Percentiles rank a stretch among this genome's conserved stretches.
Evolutionary conservation across 352 stramenopile genomes (phyloP).

Genomic region (Thraustochytrium sp.): DNA sequence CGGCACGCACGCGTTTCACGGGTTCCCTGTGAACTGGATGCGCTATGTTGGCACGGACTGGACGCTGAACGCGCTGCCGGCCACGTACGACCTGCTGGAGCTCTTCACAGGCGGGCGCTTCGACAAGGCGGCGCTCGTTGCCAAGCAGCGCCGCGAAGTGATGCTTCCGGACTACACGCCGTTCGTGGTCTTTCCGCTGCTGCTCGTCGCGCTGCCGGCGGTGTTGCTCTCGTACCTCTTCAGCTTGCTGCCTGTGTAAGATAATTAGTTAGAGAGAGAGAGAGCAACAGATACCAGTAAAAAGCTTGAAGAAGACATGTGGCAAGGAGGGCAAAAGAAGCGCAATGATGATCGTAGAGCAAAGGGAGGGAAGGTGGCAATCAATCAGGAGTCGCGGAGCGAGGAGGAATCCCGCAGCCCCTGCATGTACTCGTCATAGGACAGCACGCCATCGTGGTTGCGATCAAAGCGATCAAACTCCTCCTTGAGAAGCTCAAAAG

Average conservation of each 20-base stretch:
- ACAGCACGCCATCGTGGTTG: constrained; percentile 21
- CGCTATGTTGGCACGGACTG: constrained; percentile 35
- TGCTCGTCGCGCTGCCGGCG: background rate
- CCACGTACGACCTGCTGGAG: background rate
- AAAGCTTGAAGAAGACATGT: no score
- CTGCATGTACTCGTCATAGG: constrained; percentile 7
- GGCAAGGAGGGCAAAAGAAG: no score
- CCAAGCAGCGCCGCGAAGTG: background rate
- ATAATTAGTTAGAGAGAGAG: no score
- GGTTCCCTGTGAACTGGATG: constrained; percentile 43
- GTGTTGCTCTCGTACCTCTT: no score
- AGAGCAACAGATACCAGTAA: no score
- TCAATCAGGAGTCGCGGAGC: background rate
- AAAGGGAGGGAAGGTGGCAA: background rate
- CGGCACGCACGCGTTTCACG: constrained; percentile 41
- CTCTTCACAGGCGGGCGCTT: constrained; percentile 31
- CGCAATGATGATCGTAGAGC: no score
- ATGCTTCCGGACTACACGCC: constrained; percentile 31
- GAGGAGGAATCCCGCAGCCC: background rate
- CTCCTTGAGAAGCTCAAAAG: background rate
- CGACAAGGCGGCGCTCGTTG: constrained; percentile 8
- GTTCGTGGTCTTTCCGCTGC: constrained; percentile 32
- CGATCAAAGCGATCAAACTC: background rate
- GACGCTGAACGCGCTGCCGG: constrained; percentile 32
- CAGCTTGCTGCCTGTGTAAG: no score